Evolutionary conservation across 495 filamentous ascomycete genomes (phyloP).

Genomic region (Hypoxylon lenormandii): DNA sequence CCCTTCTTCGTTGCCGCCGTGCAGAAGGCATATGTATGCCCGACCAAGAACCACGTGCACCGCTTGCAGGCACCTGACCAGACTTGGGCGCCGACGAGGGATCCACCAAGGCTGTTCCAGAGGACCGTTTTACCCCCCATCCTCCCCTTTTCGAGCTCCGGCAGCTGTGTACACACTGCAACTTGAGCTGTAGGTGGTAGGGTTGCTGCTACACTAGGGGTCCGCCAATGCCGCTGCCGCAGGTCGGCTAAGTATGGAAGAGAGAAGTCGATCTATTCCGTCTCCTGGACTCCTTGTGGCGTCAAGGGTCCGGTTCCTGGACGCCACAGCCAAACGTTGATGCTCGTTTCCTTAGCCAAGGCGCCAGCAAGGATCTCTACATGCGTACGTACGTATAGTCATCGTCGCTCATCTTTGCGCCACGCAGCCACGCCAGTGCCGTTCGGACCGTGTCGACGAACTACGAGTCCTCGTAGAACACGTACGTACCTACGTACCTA

Average conservation of each 20-base stretch:
- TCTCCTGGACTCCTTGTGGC: constrained; percentile 24
- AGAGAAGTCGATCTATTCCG: constrained; percentile 13
- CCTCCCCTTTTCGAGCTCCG: constrained; percentile 15
- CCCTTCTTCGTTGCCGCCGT: constrained; percentile 20
- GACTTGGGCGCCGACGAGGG: constrained; percentile 36
- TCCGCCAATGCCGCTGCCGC: constrained; percentile 13
- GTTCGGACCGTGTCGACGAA: constrained; percentile 36
- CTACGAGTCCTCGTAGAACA: neutral
- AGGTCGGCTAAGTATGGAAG: neutral
- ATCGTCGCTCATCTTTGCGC: neutral
- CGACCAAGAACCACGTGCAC: constrained; percentile 37
- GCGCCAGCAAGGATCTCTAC: neutral
- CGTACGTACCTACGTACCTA: neutral
- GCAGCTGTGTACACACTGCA: neutral
- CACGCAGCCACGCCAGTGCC: constrained; percentile 27
- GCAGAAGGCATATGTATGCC: constrained; percentile 42
- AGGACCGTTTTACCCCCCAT: constrained; percentile 4
- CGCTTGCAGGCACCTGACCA: constrained; percentile 41
- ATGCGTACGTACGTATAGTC: neutral
- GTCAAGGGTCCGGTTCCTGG: constrained; percentile 26
- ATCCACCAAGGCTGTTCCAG: constrained; percentile 21
- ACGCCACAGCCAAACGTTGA: constrained; percentile 15
- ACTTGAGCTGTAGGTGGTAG: neutral
- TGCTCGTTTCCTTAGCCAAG: constrained; percentile 4
- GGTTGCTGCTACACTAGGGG: neutral